Conservation (phyloP, 768 basidiomycete species). For the Leccinum disarticulatum region DNA sequence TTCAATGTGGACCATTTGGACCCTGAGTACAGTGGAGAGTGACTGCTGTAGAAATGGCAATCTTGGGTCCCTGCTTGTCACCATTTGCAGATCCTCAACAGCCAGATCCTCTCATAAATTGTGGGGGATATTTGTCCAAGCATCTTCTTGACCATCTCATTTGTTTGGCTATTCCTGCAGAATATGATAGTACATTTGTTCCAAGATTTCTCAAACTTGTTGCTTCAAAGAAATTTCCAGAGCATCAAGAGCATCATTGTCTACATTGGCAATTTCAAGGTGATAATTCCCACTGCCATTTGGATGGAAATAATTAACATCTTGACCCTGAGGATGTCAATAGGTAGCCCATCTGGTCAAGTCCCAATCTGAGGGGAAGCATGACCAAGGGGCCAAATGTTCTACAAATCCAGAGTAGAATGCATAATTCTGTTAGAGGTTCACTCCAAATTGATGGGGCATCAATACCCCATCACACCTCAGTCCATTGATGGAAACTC, state of each 20-base stretch:
- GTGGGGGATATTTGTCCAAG: not conserved
- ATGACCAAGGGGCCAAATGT: not conserved
- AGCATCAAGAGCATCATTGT: not conserved
- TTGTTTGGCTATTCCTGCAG: not conserved
- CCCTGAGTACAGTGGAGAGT: too few relatives aligned
- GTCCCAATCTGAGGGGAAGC: not conserved
- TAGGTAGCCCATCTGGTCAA: not conserved
- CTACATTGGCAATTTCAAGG: not conserved
- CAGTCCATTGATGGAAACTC: not conserved
- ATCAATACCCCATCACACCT: not conserved
- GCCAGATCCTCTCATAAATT: not conserved
- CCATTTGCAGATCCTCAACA: not conserved
- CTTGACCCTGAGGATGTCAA: constrained; percentile 1
- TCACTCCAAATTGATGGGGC: not conserved
- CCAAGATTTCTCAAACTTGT: not conserved
- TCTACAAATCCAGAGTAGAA: not conserved
- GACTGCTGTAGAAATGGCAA: not conserved
- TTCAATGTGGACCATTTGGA: too few relatives aligned
- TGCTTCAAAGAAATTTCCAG: not conserved
- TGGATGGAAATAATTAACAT: constrained; percentile 1
- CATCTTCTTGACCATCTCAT: not conserved
- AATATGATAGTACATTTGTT: not conserved
- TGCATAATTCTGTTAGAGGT: not conserved
- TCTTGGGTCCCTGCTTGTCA: not conserved
- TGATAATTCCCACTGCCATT: not conserved